Evolutionary conservation across 202 grass and related monocot species (phyloP).

Genomic region (Carex sylvatica): DNA sequence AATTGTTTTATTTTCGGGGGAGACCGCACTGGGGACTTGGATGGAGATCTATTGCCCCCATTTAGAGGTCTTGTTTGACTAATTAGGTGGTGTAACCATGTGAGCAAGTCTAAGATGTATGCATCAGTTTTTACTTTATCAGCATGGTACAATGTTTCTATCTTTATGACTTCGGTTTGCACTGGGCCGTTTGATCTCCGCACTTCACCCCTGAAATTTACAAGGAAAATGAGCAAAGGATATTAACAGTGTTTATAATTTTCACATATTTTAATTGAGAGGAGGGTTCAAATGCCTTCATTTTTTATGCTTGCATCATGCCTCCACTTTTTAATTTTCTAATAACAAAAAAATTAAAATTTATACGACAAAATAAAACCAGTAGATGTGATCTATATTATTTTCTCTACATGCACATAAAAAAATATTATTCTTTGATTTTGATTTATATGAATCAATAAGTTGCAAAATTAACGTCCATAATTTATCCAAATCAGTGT

Average conservation of each 20-base stretch:
- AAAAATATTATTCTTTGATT: too few species aligned
- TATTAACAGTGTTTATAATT: not conserved
- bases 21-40: conserved; percentile 57
- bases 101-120: conserved; percentile 62
- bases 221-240: not conserved
- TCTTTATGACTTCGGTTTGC: conserved; percentile 42
- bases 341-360: too few species aligned
- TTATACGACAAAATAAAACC: too few species aligned
- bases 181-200: not conserved
- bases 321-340: too few species aligned
- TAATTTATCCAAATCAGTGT: too few species aligned
- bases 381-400: too few species aligned
- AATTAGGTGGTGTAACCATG: conserved; percentile 78
- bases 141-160: conserved; percentile 80
- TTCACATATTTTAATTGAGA: not conserved
- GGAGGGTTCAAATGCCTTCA: too few species aligned
- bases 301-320: too few species aligned
- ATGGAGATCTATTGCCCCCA: conserved; percentile 51
- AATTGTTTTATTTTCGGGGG: conserved; percentile 26
- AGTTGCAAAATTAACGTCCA: too few species aligned
- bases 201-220: conserved; percentile 27
- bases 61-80: conserved; percentile 39
- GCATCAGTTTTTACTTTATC: conserved; percentile 58
- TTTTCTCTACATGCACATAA: too few species aligned
- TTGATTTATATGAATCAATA: too few species aligned